Conservation (phyloP, 2,329 filamentous ascomycete species). For the Acarospora socialis region DNA sequence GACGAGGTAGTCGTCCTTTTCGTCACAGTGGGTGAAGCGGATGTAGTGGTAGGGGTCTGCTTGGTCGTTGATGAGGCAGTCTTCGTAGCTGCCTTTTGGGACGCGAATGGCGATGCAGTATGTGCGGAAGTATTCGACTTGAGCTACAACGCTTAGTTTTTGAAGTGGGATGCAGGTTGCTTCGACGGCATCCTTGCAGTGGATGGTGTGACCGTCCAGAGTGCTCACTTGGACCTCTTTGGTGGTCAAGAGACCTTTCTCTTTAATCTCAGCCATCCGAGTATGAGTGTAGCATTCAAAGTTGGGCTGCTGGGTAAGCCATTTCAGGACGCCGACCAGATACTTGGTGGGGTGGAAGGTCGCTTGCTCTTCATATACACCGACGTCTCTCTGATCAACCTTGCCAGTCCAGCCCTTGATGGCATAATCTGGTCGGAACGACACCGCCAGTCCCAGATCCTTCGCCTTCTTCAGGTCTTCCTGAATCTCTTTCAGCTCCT, state of each 20-base stretch:
- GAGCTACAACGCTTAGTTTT: conserved; percentile 37
- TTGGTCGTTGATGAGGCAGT: conserved; percentile 42
- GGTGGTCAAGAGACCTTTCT: conserved; percentile 33
- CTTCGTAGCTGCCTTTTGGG: conserved; percentile 37
- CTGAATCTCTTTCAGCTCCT: conserved; percentile 32
- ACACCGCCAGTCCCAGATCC: conserved; percentile 29
- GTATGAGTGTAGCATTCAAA: conserved; percentile 41
- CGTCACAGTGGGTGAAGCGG: conserved; percentile 39
- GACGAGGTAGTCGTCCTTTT: conserved; percentile 40
- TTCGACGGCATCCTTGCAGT: conserved; percentile 36
- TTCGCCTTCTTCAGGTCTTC: conserved; percentile 32
- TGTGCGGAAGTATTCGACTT: conserved; percentile 40
- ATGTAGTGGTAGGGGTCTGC: conserved; percentile 43
- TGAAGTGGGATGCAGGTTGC: conserved; percentile 43
- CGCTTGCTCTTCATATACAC: conserved; percentile 34
- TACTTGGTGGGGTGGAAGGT: conserved; percentile 46
- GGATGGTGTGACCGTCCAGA: conserved; percentile 32
- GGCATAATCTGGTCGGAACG: conserved; percentile 27
- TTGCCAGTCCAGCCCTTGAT: conserved; percentile 39
- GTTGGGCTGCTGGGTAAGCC: conserved; percentile 36
- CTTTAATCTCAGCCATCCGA: conserved; percentile 32
- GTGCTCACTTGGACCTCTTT: conserved; percentile 36
- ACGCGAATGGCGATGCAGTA: conserved; percentile 44
- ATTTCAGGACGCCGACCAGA: conserved; percentile 37
- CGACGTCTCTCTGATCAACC: conserved; percentile 37